Base-by-base conservation (phyloP, 495 filamentous ascomycete genomes). In the Penicillium pancosmium region DNA sequence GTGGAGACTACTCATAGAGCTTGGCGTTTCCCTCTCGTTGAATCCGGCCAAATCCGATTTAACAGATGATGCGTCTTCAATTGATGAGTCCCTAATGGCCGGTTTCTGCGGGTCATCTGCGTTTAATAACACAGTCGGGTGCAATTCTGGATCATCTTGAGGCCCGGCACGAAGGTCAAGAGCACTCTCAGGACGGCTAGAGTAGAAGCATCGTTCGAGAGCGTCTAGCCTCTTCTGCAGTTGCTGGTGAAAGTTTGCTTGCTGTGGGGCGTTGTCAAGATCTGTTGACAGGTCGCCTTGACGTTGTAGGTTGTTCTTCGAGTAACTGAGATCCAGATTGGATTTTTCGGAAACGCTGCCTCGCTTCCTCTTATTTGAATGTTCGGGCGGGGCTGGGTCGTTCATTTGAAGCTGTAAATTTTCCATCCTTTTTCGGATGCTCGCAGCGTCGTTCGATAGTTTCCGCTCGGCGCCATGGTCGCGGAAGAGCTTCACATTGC, bases 401-500 rank as follows among this genome's bases (percentile, higher is more conserved):
- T 41, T 27, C 4, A 50, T 23, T 21, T 34, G 31, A 11, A 23
- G 18, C 33, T 92, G 91, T 3, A 97, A 77, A 70, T 97, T 98
- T 59, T 96, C 91, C 56, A 98, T 97, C 0, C 86, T 89, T 79
- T 97, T 98, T 63, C 91, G 91, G 54, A 97, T 87, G 61, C 95
- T 92, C 2, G 88, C 86, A 11, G 94, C 79, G 66, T 98, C 94
- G 64, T 98, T 98, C 5, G 92, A 90, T 3, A 98, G 81, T 70
- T 98, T 98, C 40, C 94, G 86, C 72, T 98, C 94, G 0, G 94
- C 94, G 9, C 94, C 94, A 62, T 98, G 94, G 66, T 98, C 94
- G 46, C 94, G 83, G 77, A 98, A 98, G 2, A 98, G 84, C 68
- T 98, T 97, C 48, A 98, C 91, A 74, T 93, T 96, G 83, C 93